Base-by-base conservation (phyloP, 352 stramenopile species). In the Globisporangium paroecandrum region DNA sequence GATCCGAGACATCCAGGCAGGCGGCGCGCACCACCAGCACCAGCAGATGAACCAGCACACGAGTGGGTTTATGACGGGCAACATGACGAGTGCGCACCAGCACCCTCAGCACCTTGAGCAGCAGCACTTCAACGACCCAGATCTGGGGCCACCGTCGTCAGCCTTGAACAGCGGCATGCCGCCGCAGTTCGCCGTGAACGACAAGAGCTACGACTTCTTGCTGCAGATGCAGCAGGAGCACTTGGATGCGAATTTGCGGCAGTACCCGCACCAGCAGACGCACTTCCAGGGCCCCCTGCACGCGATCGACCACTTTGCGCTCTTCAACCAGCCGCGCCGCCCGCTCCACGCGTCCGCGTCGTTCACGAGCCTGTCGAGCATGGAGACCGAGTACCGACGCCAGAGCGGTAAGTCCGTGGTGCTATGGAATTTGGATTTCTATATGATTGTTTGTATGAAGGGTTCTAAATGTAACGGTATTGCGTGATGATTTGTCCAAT, bases 361-460 rank as follows among this genome's bases (percentile, higher is more conserved):
- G 36, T 90, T 89, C 66, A 91, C 85, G 38, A 89, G 71, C 32
- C 69, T 93, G 34, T 83, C 85, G 13, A 91, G 74, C 54, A 93
- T 93, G 85, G 82, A 91, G 68, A 79, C 70, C 20, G 82, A 91
- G 57, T 82, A 83, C 64, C 75, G 77, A 49, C 76, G 82, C 10
- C 82, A 81, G 34, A 64, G 71, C 10, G 76, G 76, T 83, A 76
- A 74, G 81, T 3, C 24, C 25, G 6, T n/a, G 3, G 32, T 20
- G 1, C 6, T 6, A 57, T 34, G 22, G 5, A 77, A 43, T 36
- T 43, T 57, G 29, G 25, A 25, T 13, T 58, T 3, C n/a, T 15
- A 29, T 36, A 29, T 36, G 24, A 10, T 3, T 7, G 13, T 58
- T 47, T 47, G 41, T 47, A 47, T 20, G 13, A 13, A n/a, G 4